These are phyloP conservation scores for Sphagnum magellanicum DNA, from an alignment of 228 moss, liverwort and hornwort genomes.

Conservation along the genomic window DNA sequence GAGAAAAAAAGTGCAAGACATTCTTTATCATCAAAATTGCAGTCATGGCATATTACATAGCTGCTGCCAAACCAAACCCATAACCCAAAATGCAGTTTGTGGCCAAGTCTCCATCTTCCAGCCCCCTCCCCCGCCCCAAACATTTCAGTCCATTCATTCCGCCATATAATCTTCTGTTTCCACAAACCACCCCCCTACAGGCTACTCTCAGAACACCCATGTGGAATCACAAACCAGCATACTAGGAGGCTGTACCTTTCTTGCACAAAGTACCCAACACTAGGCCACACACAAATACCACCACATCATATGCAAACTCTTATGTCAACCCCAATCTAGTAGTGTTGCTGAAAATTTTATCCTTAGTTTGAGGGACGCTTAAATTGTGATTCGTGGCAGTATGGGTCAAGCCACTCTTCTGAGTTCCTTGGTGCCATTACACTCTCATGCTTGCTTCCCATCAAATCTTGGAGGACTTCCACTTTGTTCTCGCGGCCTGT, in stretches of 20 bases:
- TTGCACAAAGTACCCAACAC: neutral
- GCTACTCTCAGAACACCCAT: neutral
- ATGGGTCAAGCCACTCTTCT: constrained; percentile 93
- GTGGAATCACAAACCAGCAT: neutral
- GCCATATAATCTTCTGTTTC: neutral
- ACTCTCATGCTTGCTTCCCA: constrained; percentile 60
- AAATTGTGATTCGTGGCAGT: constrained; percentile 96
- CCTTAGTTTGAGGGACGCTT: constrained; percentile 11
- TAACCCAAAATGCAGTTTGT: neutral
- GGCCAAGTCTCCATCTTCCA: neutral
- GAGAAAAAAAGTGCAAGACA: too few relatives aligned
- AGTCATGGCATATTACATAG: neutral
- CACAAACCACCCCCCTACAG: neutral
- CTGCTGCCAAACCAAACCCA: neutral
- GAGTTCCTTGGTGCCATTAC: constrained; percentile 36
- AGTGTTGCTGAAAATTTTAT: neutral
- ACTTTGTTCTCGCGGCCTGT: constrained; percentile 97
- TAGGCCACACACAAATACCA: too few relatives aligned
- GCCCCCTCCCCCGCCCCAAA: too few relatives aligned
- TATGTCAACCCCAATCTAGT: neutral
- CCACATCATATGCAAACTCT: neutral
- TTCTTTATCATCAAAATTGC: neutral
- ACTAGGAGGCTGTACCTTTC: neutral
- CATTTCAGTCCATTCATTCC: too few relatives aligned
- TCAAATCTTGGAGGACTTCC: constrained; percentile 92